Conservation (phyloP, 805 yeast genomes). For the Starmerella sp. region DNA sequence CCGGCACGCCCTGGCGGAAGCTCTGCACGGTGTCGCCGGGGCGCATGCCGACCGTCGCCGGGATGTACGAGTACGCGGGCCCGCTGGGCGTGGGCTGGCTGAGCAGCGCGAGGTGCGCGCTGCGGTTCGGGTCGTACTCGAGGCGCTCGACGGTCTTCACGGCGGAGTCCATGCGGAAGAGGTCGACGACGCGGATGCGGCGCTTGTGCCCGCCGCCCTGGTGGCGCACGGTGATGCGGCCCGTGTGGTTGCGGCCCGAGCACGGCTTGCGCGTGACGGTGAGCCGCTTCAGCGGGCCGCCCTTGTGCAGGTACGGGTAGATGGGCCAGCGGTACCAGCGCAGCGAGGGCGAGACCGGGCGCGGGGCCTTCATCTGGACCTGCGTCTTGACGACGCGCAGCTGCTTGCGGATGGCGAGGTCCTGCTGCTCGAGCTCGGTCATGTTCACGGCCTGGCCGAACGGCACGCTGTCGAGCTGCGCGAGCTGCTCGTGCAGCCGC, state of each 20-base stretch:
- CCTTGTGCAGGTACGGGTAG: slow-evolving; percentile 77
- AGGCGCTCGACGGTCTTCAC: slow-evolving; percentile 71
- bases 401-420: slow-evolving; percentile 58
- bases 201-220: slow-evolving; percentile 95
- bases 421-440: slow-evolving; percentile 73
- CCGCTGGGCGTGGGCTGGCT: slow-evolving; percentile 34
- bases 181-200: slow-evolving; percentile 74
- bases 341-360: slow-evolving; percentile 76
- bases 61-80: slow-evolving; percentile 50
- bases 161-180: slow-evolving; percentile 55
- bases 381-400: slow-evolving; percentile 58
- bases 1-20: slow-evolving; percentile 79
- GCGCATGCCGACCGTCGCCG: slow-evolving; percentile 87
- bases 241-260: slow-evolving; percentile 84
- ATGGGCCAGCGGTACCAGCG: slow-evolving; percentile 84
- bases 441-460: slow-evolving; percentile 31
- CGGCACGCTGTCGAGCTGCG: slow-evolving; percentile 32
- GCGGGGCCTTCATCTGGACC: slow-evolving; percentile 60
- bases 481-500: slow-evolving; percentile 21
- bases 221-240: slow-evolving; percentile 83
- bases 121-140: slow-evolving; percentile 91
- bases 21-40: slow-evolving; percentile 86
- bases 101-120: slow-evolving; percentile 82
- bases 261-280: slow-evolving; percentile 61
- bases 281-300: slow-evolving; percentile 64